Percentiles rank a stretch among this genome's conserved stretches.
Evolutionary conservation across 139 green algal species (phyloP).

Genomic region (Desmodesmus armatus): DNA sequence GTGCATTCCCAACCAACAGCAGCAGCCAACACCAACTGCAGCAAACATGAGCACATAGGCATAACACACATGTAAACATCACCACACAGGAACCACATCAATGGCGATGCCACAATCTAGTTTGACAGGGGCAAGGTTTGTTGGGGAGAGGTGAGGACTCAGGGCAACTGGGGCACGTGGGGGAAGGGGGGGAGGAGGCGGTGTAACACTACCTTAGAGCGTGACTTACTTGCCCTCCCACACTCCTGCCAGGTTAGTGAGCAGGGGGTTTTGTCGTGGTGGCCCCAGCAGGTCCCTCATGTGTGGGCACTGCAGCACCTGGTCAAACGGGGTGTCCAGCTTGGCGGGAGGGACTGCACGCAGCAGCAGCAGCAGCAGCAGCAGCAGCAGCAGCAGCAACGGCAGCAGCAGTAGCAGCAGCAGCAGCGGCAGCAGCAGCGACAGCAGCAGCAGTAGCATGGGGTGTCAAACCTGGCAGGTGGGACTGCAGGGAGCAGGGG

Average conservation of each 20-base stretch:
- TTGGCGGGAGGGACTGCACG: slow-evolving; percentile 29
- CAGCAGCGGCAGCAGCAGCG: background rate
- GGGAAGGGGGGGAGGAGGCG: too few species aligned
- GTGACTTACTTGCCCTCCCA: slow-evolving; percentile 32
- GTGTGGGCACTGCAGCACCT: slow-evolving; percentile 64
- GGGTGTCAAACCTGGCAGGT: background rate
- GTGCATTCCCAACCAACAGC: too few species aligned
- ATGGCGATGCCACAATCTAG: too few species aligned
- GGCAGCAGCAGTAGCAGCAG: slow-evolving; percentile 10
- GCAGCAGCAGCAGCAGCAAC: background rate
- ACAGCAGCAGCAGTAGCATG: background rate
- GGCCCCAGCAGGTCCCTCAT: slow-evolving; percentile 54
- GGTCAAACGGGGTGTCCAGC: slow-evolving; percentile 1
- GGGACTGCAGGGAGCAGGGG: background rate
- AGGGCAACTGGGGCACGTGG: too few species aligned
- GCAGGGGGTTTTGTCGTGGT: background rate
- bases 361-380: background rate
- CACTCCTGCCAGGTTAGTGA: background rate
- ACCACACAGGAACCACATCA: too few species aligned
- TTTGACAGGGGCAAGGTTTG: too few species aligned
- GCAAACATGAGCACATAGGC: too few species aligned
- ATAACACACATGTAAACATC: too few species aligned
- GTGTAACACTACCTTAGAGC: too few species aligned
- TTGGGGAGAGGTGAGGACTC: too few species aligned
- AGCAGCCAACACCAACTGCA: too few species aligned